Evolutionary conservation across 805 yeast species (phyloP), one percentile per base, ranked within the genome.

Genomic region (Yarrowia hollandica): DNA sequence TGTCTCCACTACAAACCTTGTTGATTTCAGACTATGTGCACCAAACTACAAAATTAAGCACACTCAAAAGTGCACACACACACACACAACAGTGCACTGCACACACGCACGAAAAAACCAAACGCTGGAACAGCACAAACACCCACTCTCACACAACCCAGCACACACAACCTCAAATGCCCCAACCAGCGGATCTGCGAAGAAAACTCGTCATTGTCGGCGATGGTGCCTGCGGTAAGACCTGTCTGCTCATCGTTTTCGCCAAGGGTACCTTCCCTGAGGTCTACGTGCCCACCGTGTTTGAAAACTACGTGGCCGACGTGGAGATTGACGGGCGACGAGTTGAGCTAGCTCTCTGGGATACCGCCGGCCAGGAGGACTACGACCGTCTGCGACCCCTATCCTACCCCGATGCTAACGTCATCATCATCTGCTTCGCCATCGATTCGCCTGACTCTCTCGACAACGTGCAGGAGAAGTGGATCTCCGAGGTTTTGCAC

Each of bases 281-380:
- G 74, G 92, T 89, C 63, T 90, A 90, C 71, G 96, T 90, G 50
- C 97, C 97, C 70, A 90, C 97, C 21, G 98, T 92, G 62, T 92
- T 92, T 70, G 98, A 92, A 74, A 94, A 91, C 79, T 94, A 92
- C 74, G 97, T 92, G 68, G 96, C 97, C 46, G 97, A 90, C 73
- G 97, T 92, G 61, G 96, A 84, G 70, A 86, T 86, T 61, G 92
- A 87, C 68, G 95, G 96, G 54, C 87, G 92, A 75, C 82, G 88
- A 72, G 97, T 92, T 61, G 96, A 91, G 73, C 79, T 90, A 74
- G 96, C 96, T 7, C 79, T 90, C 66, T 90, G 97, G 97, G 97
- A 90, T 90, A 90, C 97, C 66, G 96, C 97, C 60, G 97, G 97
- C 65, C 97, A 90, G 82, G 97, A 90, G 79, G 97, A 91, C 78